Base-by-base conservation (phyloP, 768 basidiomycete species). In the Boletus sensibilis region DNA sequence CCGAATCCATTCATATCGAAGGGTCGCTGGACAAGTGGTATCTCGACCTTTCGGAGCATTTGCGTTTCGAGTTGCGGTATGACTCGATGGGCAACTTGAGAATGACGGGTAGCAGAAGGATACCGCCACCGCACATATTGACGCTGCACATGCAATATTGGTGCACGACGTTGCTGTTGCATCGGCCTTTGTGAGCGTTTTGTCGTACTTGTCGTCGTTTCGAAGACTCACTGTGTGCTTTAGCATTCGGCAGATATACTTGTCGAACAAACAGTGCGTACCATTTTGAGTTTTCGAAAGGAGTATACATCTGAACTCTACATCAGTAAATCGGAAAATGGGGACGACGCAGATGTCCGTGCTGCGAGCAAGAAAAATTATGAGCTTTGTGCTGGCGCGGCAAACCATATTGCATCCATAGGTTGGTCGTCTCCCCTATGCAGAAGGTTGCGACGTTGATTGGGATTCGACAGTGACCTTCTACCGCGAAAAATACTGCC, bases 101-200 rank as follows among this genome's bases (percentile, higher is more conserved):
- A 20, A 42, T 56, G 29, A 57, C 49, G 20, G 41, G 40, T 4
- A 44, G 25, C 72, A 67, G 70, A 71, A 20, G 71, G 16, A 67
- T 76, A 20, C 81, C 81, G 7, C 79, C 79, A 2, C 88, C 89
- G 5, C 85, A 89, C 60, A 72, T 89, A 25, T 72, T 92, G 53
- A 87, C 86, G 39, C 73, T 92, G 48, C 90, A 92, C 65, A 87
- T 92, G 88, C 87, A 90, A 64, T 92, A 91, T 65, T 92, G 90
- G 90, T 89, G 87, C 65, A 82, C 88, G 12, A 83, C 86, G 23
- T 68, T 92, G 33, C 66, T 92, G 29, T 72, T 92, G 48, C 89
- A 92, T 68, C 82, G 90, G 18, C 90, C 90, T 12, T 91, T 91
- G 88, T 90, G 68, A 74, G 87, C 76, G 23, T 35, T 55, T 13